These are phyloP conservation scores for Narthecium ossifragum DNA, from an alignment of 106 monocot genomes.

Conservation along the genomic window DNA sequence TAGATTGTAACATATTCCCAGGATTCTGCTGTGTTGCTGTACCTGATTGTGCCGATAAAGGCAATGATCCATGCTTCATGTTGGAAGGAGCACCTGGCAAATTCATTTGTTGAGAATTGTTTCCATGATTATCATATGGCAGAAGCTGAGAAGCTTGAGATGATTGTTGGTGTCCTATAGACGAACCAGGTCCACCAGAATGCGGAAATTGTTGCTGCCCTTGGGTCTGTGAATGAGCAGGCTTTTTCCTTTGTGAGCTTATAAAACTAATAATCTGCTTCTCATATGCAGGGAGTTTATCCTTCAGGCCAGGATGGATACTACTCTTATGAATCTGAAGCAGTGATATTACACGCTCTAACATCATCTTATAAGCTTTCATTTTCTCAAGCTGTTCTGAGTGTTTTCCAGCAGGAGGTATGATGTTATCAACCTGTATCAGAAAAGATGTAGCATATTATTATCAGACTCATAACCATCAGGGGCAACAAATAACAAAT, in stretches of 20 bases:
- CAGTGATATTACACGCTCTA: conserved; percentile 13
- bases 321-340: conserved; percentile 21
- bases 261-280: conserved; percentile 51
- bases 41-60: conserved; percentile 29
- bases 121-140: conserved; percentile 54
- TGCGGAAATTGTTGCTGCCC: conserved; percentile 54
- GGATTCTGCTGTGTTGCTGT: conserved; percentile 35
- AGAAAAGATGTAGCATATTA: background rate
- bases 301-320: conserved; percentile 18
- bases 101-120: conserved; percentile 44
- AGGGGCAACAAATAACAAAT: too few species aligned
- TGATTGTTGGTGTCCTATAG: conserved; percentile 33
- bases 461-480: too few species aligned
- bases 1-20: conserved; percentile 27
- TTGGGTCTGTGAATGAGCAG: background rate
- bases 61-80: conserved; percentile 25
- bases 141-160: conserved; percentile 45
- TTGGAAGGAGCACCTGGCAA: conserved; percentile 23
- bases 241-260: conserved; percentile 32
- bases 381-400: conserved; percentile 24
- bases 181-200: conserved; percentile 23
- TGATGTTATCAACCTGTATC: conserved; percentile 17
- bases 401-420: conserved; percentile 17
- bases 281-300: conserved; percentile 20
- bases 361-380: conserved; percentile 9